Conservation (phyloP, 257 asterid genomes). For the Solanum piurae region DNA sequence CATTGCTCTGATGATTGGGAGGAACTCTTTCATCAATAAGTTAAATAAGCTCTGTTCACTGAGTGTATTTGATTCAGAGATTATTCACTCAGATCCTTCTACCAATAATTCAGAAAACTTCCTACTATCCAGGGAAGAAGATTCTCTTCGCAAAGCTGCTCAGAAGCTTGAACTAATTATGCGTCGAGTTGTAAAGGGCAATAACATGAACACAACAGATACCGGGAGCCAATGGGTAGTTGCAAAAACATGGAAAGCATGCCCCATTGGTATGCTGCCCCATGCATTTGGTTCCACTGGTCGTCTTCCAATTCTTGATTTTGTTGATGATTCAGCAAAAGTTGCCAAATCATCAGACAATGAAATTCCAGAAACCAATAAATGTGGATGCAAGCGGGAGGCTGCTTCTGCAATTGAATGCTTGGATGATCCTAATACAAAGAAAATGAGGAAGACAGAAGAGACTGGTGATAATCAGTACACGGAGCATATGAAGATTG, state of each 20-base stretch:
- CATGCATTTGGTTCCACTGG: conserved; percentile 51
- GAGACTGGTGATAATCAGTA: neutral
- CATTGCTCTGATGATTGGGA: conserved; percentile 45
- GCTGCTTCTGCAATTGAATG: conserved; percentile 22
- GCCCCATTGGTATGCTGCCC: conserved; percentile 87
- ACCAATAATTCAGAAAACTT: conserved; percentile 1
- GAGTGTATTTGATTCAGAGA: conserved; percentile 5
- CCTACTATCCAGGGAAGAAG: conserved; percentile 38
- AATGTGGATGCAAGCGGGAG: conserved; percentile 36
- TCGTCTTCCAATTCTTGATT: conserved; percentile 39
- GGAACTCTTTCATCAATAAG: conserved; percentile 36
- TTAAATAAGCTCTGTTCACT: conserved; percentile 42
- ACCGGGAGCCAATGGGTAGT: conserved; percentile 35
- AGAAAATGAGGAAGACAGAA: conserved; percentile 19
- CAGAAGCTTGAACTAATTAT: conserved; percentile 33
- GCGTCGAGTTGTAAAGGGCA: conserved; percentile 11
- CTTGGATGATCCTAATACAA: conserved; percentile 10
- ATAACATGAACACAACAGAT: conserved; percentile 6
- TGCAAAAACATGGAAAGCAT: conserved; percentile 51
- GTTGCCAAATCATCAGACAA: conserved; percentile 4
- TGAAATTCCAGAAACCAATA: conserved; percentile 7
- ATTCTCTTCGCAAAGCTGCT: conserved; percentile 33
- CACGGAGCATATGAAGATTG: neutral
- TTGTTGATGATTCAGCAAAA: conserved; percentile 11
- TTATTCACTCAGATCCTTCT: conserved; percentile 2